Base-by-base conservation (phyloP, 208 protist genomes). In the Trypanosoma melophagium region DNA sequence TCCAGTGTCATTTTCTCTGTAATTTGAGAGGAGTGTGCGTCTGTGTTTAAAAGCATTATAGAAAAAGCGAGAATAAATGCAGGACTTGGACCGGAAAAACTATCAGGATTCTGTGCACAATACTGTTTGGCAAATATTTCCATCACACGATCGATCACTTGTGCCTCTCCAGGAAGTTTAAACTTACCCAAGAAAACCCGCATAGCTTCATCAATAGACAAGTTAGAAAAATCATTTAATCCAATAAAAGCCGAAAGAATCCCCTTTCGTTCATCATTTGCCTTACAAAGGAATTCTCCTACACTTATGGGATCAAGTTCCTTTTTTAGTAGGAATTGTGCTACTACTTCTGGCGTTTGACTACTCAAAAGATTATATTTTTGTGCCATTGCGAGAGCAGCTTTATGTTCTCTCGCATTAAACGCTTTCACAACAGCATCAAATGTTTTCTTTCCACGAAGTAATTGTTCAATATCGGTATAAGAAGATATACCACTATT, bases 81-180 rank as follows among this genome's bases (percentile, higher is more conserved):
- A 10, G 54, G 41, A 45, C 24, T 62, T 16, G 66, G 52, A 21
- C 31, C 54, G 2, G 58, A 66, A 17, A 69, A 25, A n/a, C 17
- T 40, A 17, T 19, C 22, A 14, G 71, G 62, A 38, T 69, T 79
- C n/a, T 81, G 74, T 41, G 44, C 22, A 51, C 71, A 68, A 69
- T 88, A 98, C 12, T 79, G 59, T 31, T 91, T 76, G 1, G 96
- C 94, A 81, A 99, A 99, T 61, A 93, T 94, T 65, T 98, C 94
- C 89, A 98, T 96, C 25, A 97, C 84, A 28, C 92, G 72, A 66
- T 98, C 95, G 44, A 98, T 97, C 47, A 97, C 86, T 78, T 98
- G 90, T 2, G 93, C 86, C 73, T 98, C 97, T 25, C 93, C 95
- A 5, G 87, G 83, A 35, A 98, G 57, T 19, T 82, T 81, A 79